Conservation (phyloP, 2,329 filamentous ascomycete species). For the Triangularia verruculosa region DNA sequence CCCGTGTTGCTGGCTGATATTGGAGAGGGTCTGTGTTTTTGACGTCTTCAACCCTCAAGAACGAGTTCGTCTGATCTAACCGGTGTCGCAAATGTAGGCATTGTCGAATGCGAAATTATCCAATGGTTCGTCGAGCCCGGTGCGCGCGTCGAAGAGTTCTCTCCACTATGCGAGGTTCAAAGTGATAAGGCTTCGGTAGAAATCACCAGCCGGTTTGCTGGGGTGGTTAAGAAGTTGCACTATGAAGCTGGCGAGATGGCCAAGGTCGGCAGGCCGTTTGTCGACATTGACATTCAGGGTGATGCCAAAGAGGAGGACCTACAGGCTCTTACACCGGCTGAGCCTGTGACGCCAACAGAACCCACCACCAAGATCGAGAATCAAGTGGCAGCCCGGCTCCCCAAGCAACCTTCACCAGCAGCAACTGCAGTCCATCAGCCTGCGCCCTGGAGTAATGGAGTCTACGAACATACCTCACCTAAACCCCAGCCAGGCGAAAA, state of each 20-base stretch:
- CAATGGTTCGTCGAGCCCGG: conserved; percentile 99
- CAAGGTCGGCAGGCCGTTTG: conserved; percentile 87
- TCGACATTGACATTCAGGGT: conserved; percentile 90
- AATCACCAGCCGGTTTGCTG: conserved; percentile 94
- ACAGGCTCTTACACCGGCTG: conserved; percentile 36
- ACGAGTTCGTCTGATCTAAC: conserved; percentile 17
- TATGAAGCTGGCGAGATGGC: conserved; percentile 97
- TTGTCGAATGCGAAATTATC: conserved; percentile 97
- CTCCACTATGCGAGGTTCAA: conserved; percentile 95
- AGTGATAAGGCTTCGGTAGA: conserved; percentile 90
- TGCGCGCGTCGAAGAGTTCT: conserved; percentile 95
- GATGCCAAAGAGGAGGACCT: conserved; percentile 60
- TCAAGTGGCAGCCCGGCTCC: not conserved
- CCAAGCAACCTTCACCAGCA: conserved; percentile 8
- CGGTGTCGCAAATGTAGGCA: conserved; percentile 57
- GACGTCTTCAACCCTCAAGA: conserved; percentile 9
- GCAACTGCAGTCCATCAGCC: conserved; percentile 10
- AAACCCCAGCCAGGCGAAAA: conserved; percentile 51
- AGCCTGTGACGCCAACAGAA: conserved; percentile 36
- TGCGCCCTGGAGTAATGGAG: conserved; percentile 10
- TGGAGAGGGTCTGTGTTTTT: conserved; percentile 62
- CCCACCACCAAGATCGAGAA: conserved; percentile 6
- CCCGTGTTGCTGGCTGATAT: conserved; percentile 82
- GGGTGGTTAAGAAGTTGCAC: conserved; percentile 92
- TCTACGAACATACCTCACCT: not conserved